phyloP scores from a whole-genome alignment of 768 basidiomycete genomes.

The Lanmaoa pseudosensibilis region DNA sequence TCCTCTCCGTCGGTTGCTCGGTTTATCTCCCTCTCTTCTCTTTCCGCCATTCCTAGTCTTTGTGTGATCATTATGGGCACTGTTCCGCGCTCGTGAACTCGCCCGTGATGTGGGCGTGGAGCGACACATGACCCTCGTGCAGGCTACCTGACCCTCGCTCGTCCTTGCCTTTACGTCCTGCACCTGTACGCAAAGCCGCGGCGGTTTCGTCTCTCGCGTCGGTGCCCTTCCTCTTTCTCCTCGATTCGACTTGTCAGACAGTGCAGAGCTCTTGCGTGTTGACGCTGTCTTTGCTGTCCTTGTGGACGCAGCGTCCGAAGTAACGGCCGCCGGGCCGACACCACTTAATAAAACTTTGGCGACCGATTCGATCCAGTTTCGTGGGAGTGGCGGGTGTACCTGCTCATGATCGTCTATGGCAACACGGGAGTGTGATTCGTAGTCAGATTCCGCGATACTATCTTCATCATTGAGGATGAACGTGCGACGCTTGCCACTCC shows the following conservation, averaged over 20 bases:
- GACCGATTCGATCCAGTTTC: slow-evolving; percentile 72
- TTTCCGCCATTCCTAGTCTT: slow-evolving; percentile 21
- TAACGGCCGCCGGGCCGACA: slow-evolving; percentile 37
- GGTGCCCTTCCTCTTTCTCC: slow-evolving; percentile 18
- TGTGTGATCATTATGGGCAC: slow-evolving; percentile 20
- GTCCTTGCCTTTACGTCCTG: slow-evolving; percentile 31
- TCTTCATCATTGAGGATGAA: slow-evolving; percentile 37
- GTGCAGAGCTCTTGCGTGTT: slow-evolving; percentile 24
- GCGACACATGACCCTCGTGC: slow-evolving; percentile 61
- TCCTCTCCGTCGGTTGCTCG: slow-evolving; percentile 25
- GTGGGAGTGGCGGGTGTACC: slow-evolving; percentile 54
- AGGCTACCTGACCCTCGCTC: slow-evolving; percentile 41
- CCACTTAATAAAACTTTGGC: slow-evolving; percentile 62
- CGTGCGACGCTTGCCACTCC: slow-evolving; percentile 33
- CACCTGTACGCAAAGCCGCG: slow-evolving; percentile 34
- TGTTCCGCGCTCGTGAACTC: slow-evolving; percentile 42
- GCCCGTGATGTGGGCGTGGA: slow-evolving; percentile 70
- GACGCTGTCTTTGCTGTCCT: slow-evolving; percentile 21
- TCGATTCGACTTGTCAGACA: slow-evolving; percentile 29
- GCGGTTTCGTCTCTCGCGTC: slow-evolving; percentile 27
- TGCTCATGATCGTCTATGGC: slow-evolving; percentile 35
- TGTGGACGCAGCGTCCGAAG: slow-evolving; percentile 24
- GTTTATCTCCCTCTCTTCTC: slow-evolving; percentile 21
- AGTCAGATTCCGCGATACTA: slow-evolving; percentile 21
- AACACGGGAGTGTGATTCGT: slow-evolving; percentile 24